These are phyloP conservation scores for Gracilaria vermiculophylla DNA, from an alignment of 23 red algal species.

Conservation along the genomic window DNA sequence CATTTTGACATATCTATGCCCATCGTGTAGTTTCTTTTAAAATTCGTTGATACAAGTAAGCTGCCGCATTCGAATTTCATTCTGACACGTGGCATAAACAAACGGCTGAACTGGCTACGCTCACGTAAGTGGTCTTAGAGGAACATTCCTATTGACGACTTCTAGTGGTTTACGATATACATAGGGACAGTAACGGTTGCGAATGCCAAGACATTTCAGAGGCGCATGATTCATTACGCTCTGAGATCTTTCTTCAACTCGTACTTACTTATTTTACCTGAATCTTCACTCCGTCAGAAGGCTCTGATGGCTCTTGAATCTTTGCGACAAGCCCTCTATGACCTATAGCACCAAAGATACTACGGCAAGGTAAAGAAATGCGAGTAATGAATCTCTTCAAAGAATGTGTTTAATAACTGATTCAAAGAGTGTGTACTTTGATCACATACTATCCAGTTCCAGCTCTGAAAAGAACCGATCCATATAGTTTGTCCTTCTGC, in stretches of 20 bases:
- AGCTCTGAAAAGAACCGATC: not conserved
- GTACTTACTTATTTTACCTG: not conserved
- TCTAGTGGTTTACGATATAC: not conserved
- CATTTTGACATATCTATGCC: no score
- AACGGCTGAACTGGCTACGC: no score
- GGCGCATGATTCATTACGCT: not conserved
- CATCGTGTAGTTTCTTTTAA: no score
- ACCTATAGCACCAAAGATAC: not conserved
- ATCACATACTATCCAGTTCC: not conserved
- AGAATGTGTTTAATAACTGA: not conserved
- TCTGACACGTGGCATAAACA: no score
- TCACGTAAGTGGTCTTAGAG: no score
- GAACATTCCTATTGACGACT: no score
- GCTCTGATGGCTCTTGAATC: not conserved
- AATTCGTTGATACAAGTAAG: no score
- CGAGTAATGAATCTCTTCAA: not conserved
- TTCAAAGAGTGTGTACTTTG: not conserved
- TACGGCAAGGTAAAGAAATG: conserved; percentile 14
- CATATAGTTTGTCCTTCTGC: not conserved
- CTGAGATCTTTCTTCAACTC: not conserved
- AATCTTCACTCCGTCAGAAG: not conserved
- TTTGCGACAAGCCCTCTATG: not conserved
- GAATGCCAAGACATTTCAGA: not conserved
- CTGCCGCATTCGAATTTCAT: no score
- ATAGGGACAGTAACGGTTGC: not conserved